Base-by-base conservation (phyloP, 768 basidiomycete genomes). In the Pleurotus platypus region DNA sequence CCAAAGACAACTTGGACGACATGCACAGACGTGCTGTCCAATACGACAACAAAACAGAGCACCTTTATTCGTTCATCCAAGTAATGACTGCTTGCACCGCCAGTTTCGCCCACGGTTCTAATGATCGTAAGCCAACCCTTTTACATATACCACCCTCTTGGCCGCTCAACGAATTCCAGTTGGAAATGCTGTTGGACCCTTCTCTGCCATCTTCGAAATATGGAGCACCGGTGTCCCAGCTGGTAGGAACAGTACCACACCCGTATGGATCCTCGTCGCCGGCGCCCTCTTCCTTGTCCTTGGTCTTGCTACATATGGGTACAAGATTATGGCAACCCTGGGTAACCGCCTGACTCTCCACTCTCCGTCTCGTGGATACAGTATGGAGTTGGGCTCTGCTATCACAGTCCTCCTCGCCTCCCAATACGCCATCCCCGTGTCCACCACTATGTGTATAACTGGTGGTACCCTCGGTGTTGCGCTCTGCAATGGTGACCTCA, bases 321-420 rank as follows among this genome's bases (percentile, higher is more conserved):
- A 69, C 61, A 66, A 66, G 50, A 67, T 69, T 56, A 67, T 69
- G 68, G 58, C 56, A n/a, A 63, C 67, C 40, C 66, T 69, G 20
- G 68, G 66, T 56, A 69, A 66, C 61, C 64, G 64, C 37, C 63
- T 69, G 54, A 67, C 68, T n/a, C 63, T 69, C 18, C 64, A 64
- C 58, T 69, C 68, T 2, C 66, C 66, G 5, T 67, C 66, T 7
- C 65, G 65, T 56, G 68, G 65, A 22, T 69, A 66, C 60, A 62
- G 62, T 22, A 67, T 66, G 68, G 68, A 69, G 57, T 57, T 69
- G 24, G 63, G 62, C 18, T 54, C 68, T 15, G 63, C 68, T 12
- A 66, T 66, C 37, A 67, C 68, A n/a, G 68, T 69, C 42, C 55
- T 69, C 46, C 66, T 69, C n/a, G 68, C 68, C 4, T 65, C 68